phyloP scores from a whole-genome alignment of 495 filamentous ascomycete species.

The Xylaria scruposa region DNA sequence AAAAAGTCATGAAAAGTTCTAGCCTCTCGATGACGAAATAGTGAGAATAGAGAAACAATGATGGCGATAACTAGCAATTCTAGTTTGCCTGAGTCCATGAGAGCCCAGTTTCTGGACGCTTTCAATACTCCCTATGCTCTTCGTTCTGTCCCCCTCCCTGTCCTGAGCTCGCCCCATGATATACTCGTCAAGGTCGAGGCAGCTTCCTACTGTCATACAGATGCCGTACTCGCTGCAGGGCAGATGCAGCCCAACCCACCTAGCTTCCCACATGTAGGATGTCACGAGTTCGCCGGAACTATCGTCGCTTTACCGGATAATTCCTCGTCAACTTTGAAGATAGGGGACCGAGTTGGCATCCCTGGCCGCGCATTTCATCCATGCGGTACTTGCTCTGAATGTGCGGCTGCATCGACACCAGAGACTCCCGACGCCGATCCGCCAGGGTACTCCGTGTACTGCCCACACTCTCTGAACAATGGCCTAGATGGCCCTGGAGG shows the following conservation, averaged over 20 bases:
- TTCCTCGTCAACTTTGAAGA: constrained; percentile 23
- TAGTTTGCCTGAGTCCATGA: constrained; percentile 39
- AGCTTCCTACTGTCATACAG: constrained; percentile 51
- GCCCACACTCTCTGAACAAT: constrained; percentile 29
- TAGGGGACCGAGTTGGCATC: constrained; percentile 45
- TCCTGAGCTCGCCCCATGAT: constrained; percentile 37
- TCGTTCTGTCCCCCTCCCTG: constrained; percentile 35
- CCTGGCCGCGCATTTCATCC: constrained; percentile 47
- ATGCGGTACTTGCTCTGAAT: constrained; percentile 50
- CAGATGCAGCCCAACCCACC: constrained; percentile 40
- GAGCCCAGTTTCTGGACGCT: constrained; percentile 45
- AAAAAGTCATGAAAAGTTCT: background rate
- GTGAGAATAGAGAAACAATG: background rate
- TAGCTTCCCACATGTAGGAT: constrained; percentile 36
- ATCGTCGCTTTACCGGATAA: constrained; percentile 30
- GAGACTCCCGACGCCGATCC: constrained; percentile 37
- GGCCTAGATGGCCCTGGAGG: constrained; percentile 35
- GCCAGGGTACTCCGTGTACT: constrained; percentile 46
- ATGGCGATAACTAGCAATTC: background rate
- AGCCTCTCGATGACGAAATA: background rate
- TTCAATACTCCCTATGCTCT: constrained; percentile 46
- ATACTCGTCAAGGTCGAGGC: constrained; percentile 47
- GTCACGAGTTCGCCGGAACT: constrained; percentile 42
- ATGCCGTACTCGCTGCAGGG: constrained; percentile 44
- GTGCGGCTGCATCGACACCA: constrained; percentile 26